Evolutionary conservation across 2,329 filamentous ascomycete species (phyloP).

Genomic region (Monosporascus sp.): DNA sequence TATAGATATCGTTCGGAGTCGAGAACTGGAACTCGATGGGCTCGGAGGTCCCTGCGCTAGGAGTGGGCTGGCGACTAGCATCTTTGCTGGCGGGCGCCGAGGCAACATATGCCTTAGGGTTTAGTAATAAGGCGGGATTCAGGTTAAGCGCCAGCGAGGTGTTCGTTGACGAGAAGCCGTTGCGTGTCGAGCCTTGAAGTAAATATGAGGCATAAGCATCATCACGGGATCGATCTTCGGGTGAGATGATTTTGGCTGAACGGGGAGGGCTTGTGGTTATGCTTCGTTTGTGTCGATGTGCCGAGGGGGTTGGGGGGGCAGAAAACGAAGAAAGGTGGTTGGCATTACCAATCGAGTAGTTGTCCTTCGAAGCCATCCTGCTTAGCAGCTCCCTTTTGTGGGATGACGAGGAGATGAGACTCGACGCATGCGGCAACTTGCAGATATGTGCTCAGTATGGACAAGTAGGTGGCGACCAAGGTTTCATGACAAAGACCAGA

Average conservation of each 20-base stretch:
- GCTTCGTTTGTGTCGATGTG: constrained; percentile 3
- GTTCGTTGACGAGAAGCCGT: constrained; percentile 14
- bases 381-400: constrained; percentile 5
- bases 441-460: constrained; percentile 8
- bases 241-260: constrained; percentile 2
- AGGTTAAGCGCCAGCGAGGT: constrained; percentile 25
- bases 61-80: constrained; percentile 16
- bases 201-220: constrained; percentile 16
- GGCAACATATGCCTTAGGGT: constrained; percentile 31
- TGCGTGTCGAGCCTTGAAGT: constrained; percentile 20
- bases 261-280: constrained; percentile 1
- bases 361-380: constrained; percentile 29
- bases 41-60: constrained; percentile 26
- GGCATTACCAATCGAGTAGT: constrained; percentile 27
- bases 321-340: constrained; percentile 3
- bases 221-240: constrained; percentile 8
- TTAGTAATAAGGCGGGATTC: constrained; percentile 36
- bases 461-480: background rate
- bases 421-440: constrained; percentile 8
- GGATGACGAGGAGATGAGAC: constrained; percentile 1
- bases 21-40: constrained; percentile 37
- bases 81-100: constrained; percentile 9
- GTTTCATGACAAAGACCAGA: constrained; percentile 14
- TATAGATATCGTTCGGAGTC: constrained; percentile 21
- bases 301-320: background rate